Evolutionary conservation across 2,329 filamentous ascomycete genomes (phyloP).

Genomic region (Myriosclerotinia duriaeana): DNA sequence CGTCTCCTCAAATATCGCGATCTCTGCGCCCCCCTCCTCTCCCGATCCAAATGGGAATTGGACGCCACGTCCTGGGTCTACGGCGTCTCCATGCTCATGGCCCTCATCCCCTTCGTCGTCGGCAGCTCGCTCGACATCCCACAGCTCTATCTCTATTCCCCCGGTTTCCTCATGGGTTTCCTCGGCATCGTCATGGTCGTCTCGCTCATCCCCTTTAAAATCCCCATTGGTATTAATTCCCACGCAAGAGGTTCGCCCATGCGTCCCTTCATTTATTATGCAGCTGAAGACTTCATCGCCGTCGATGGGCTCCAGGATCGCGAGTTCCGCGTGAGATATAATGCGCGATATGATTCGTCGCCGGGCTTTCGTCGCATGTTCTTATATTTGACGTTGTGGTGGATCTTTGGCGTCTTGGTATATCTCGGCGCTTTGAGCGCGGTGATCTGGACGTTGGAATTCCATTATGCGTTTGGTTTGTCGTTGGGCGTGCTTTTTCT

Average conservation of each 20-base stretch:
- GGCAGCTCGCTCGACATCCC: constrained; percentile 29
- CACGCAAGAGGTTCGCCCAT: constrained; percentile 30
- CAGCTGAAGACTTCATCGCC: constrained; percentile 35
- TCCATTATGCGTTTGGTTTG: constrained; percentile 33
- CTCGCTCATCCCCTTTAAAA: constrained; percentile 73
- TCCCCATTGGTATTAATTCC: constrained; percentile 43
- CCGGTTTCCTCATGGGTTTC: constrained; percentile 83
- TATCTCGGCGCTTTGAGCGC: constrained; percentile 32
- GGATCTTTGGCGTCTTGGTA: constrained; percentile 29
- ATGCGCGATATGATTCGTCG: constrained; percentile 30
- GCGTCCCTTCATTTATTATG: constrained; percentile 34
- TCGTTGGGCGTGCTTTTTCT: constrained; percentile 30
- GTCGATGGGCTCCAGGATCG: constrained; percentile 34
- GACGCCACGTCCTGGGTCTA: constrained; percentile 35
- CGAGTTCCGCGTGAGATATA: constrained; percentile 32
- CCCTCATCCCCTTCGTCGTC: constrained; percentile 33
- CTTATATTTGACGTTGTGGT: constrained; percentile 30
- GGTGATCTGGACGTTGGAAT: constrained; percentile 32
- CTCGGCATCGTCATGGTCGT: constrained; percentile 75
- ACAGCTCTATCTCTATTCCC: constrained; percentile 47
- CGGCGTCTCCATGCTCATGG: constrained; percentile 31
- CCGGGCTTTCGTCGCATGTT: constrained; percentile 30
- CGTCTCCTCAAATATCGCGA: constrained; percentile 28
- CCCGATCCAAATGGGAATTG: constrained; percentile 31
- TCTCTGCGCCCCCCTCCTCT: constrained; percentile 31